A percentile compares a stretch with the other conserved stretches of the same genome.
Conservation (phyloP, 257 asterid species). For the Salvia splendens region DNA sequence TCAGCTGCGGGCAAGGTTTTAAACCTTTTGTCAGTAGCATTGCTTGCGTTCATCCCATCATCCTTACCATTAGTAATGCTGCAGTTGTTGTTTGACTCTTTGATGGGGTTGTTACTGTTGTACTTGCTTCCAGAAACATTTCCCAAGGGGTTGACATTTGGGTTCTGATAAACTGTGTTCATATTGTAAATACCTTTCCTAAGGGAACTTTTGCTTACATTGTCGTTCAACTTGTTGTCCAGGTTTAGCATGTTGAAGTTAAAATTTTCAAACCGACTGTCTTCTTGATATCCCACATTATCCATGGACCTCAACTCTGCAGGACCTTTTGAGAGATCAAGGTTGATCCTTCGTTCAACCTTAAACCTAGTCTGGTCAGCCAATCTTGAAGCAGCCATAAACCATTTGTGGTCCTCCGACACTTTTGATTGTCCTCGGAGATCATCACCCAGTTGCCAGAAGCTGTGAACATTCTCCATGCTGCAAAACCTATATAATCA, state of each 20-base stretch:
- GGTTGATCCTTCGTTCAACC: conserved; percentile 74
- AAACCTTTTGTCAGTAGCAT: conserved; percentile 75
- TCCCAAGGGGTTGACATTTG: conserved; percentile 45
- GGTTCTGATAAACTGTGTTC: conserved; percentile 65
- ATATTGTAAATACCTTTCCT: conserved; percentile 55
- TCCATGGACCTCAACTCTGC: conserved; percentile 64
- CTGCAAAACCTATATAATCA: conserved; percentile 35
- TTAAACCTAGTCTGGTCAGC: conserved; percentile 81
- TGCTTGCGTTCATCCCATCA: conserved; percentile 37
- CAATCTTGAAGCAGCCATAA: conserved; percentile 76
- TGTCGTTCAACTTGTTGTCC: conserved; percentile 64
- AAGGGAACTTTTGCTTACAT: conserved; percentile 44
- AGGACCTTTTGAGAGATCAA: conserved; percentile 74
- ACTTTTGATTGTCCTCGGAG: conserved; percentile 89
- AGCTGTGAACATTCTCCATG: conserved; percentile 67
- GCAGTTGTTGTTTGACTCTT: conserved; percentile 48
- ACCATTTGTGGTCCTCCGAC: conserved; percentile 88
- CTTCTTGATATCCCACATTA: conserved; percentile 62
- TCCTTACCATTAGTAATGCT: conserved; percentile 47
- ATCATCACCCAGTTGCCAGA: conserved; percentile 92
- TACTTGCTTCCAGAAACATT: conserved; percentile 58
- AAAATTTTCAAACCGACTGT: conserved; percentile 73
- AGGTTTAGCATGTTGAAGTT: conserved; percentile 72
- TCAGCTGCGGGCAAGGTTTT: conserved; percentile 94
- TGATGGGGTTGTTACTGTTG: conserved; percentile 42